phyloP scores from a whole-genome alignment of 2,329 filamentous ascomycete species.

The Lomentospora prolificans region DNA sequence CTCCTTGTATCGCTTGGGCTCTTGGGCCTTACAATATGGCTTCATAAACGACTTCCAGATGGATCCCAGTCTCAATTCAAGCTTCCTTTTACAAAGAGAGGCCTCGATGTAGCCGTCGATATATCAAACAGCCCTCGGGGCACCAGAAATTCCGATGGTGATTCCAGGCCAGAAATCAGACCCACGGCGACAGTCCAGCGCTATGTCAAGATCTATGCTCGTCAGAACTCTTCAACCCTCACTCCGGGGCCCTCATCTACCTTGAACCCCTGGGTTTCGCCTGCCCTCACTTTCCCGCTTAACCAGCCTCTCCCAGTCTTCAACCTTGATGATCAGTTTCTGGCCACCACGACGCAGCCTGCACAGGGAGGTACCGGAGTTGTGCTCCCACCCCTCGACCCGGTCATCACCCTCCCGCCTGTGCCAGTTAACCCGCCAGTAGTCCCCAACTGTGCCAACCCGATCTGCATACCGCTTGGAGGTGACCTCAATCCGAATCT shows the following conservation, averaged over 20 bases:
- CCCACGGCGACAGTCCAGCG: neutral
- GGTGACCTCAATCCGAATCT: neutral
- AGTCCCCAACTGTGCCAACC: neutral
- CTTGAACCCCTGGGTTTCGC: neutral
- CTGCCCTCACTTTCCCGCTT: neutral
- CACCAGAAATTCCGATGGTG: neutral
- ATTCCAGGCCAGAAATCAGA: neutral
- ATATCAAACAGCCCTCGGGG: neutral
- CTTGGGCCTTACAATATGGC: constrained; percentile 6
- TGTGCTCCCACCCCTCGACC: neutral
- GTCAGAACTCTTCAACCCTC: neutral
- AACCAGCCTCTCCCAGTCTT: neutral
- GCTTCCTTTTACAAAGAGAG: constrained; percentile 4
- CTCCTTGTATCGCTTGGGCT: constrained; percentile 10
- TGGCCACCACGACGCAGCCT: neutral
- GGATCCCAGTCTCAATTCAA: constrained; percentile 9
- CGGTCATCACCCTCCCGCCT: neutral
- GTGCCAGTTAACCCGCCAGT: neutral
- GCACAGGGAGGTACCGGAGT: neutral
- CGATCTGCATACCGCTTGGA: neutral
- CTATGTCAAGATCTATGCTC: neutral
- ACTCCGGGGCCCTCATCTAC: neutral
- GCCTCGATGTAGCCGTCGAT: neutral
- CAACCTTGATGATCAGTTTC: neutral
- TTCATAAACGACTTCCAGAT: constrained; percentile 7